phyloP scores from a whole-genome alignment of 306 rosid genomes.

The Crotalaria pallida region DNA sequence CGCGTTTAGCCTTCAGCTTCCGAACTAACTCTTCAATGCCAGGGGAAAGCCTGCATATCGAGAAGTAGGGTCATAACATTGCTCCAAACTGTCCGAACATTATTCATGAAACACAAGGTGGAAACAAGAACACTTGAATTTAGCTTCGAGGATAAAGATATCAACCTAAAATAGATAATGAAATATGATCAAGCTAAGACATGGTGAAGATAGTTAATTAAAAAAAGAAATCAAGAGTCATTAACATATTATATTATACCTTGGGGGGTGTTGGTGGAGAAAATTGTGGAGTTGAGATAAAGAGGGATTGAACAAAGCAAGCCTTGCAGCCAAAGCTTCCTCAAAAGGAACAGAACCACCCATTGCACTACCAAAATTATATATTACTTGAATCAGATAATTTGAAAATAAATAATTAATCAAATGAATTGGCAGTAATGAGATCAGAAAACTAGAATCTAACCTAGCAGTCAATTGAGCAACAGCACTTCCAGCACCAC shows the following conservation, averaged over 20 bases:
- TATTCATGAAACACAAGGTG: neutral
- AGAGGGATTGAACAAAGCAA: slow-evolving; percentile 79
- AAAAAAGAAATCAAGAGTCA: slow-evolving; percentile 1
- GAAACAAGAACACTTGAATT: neutral
- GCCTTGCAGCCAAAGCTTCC: slow-evolving; percentile 93
- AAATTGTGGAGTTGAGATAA: slow-evolving; percentile 73
- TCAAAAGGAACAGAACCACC: slow-evolving; percentile 94
- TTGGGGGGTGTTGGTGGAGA: slow-evolving; percentile 70
- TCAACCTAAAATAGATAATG: neutral
- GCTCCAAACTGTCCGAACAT: slow-evolving; percentile 4
- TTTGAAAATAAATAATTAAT: neutral
- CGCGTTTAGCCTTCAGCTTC: slow-evolving; percentile 59
- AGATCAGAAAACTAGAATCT: slow-evolving; percentile 35
- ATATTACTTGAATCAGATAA: slow-evolving; percentile 20
- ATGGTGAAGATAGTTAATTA: neutral
- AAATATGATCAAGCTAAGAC: slow-evolving; percentile 11
- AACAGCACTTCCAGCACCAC: slow-evolving; percentile 95
- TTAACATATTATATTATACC: too few species aligned
- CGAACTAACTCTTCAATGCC: slow-evolving; percentile 74
- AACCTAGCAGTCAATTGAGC: slow-evolving; percentile 97
- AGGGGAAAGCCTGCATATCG: slow-evolving; percentile 69
- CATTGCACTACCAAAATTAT: slow-evolving; percentile 73
- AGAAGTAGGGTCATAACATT: slow-evolving; percentile 12
- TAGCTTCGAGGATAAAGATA: neutral
- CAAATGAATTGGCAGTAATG: neutral